A percentile compares a stretch with the other conserved stretches of the same genome.
These are phyloP conservation scores for Cupressus sempervirens DNA, from an alignment of 75 land plant genomes.

Conservation along the genomic window DNA sequence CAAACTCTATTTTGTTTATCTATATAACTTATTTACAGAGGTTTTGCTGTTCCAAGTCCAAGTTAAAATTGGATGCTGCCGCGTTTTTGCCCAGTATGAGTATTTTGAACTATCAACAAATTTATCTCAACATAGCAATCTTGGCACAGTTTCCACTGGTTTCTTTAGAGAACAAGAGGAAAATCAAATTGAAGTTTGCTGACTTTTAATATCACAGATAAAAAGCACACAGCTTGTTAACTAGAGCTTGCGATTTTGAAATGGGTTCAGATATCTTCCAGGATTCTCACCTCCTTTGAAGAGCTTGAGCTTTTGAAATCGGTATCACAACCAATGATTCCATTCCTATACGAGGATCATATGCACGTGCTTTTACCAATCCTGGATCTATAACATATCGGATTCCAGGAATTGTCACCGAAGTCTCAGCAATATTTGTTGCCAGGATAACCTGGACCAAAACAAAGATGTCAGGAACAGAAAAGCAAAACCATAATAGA, in stretches of 20 bases:
- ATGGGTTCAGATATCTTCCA: not conserved
- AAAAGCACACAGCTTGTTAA: not conserved
- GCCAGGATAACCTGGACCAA: conserved; percentile 77
- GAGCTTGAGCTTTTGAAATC: conserved; percentile 92
- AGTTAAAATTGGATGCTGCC: no score
- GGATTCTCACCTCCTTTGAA: conserved; percentile 78
- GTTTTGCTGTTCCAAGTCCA: no score
- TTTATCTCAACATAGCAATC: not conserved
- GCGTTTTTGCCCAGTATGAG: no score
- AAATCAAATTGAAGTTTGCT: not conserved
- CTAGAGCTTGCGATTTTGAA: not conserved
- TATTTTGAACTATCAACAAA: not conserved
- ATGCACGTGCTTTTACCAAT: conserved; percentile 84
- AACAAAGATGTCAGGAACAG: not conserved
- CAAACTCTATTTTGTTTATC: no score
- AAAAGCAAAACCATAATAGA: not conserved
- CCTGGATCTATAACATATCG: conserved; percentile 96
- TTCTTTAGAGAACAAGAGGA: not conserved
- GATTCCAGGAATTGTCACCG: conserved; percentile 95
- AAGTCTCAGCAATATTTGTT: conserved; percentile 98
- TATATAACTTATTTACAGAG: no score
- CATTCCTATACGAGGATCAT: conserved; percentile 73
- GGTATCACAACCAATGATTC: conserved; percentile 79
- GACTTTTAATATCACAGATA: not conserved
- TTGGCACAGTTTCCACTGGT: not conserved